Base-by-base conservation (phyloP, 1,284 basidiomycete genomes). In the Trametes hirsuta region DNA sequence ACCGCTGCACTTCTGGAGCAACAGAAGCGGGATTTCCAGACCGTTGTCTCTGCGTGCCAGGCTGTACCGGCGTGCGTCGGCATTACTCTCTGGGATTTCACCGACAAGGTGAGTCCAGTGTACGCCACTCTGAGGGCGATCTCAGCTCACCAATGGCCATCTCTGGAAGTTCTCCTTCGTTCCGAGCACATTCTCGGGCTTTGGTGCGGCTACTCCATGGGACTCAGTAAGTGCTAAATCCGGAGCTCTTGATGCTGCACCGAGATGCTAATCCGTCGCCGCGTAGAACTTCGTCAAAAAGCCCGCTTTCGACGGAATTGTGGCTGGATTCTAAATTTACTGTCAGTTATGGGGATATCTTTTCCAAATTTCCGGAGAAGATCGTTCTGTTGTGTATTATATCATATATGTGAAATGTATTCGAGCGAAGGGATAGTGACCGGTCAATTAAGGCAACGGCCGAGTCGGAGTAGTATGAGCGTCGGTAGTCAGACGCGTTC, bases 71-170 rank as follows among this genome's bases (percentile, higher is more conserved):
- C 69, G 15, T 84, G 82, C 62, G 71, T 83, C 47, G 81, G 81
- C 39, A 71, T 81, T 49, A 83, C 81, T 0, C 65, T 82, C 35
- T 84, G 82, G 82, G 82, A 82, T 68, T 82, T 68, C 65, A 81
- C 79, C 6, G 81, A 82, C 69, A 80, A 69, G 64, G 68, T 62
- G n/a, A 35, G 48, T 25, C 14, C 5, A n/a, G 18, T 10, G 6
- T 42, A 35, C 44, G 30, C 10, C 8, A 2, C 10, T 36, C 40
- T 24, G 21, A 49, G 22, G 12, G 30, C n/a, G 39, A 24, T 8
- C 15, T 34, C 77, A 63, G 30, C 18, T 45, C 12, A 71, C 68
- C 56, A 72, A 10, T 18, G 10, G 15, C 24, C 2, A 18, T 4
- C 18, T 0, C 71, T 9, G 71, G 67, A 68, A 68, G 76, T 74